Evolutionary conservation across 345 rosid genomes (phyloP), one percentile per base, ranked within the genome.

Genomic region (Salix viminalis): DNA sequence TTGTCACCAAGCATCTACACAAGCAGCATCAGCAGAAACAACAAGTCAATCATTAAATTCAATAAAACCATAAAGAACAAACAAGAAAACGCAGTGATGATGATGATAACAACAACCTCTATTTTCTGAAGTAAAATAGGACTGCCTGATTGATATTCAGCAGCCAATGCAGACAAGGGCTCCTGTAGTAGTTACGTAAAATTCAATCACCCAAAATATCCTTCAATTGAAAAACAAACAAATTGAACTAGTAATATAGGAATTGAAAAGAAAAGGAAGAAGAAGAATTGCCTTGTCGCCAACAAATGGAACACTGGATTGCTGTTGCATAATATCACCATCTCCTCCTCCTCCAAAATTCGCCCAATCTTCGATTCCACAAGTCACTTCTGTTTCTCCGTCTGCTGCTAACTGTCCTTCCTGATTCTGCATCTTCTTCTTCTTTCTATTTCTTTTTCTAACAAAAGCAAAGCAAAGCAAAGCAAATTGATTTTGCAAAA

Each of bases 41-140:
- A 4, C 66, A 34, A 37, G 41, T 32, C 72, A 41, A 21, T 62
- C 23, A 42, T 6, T 67, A 21, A 44, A 67, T 32, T 37, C 26
- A 67, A 37, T 48, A 67, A 16, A 67, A 10, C 26, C 4, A 36
- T 26, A 19, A 54, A 64, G 50, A 23, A 28, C 7, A 64, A 70
- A 64, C 30, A 79, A 71, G 11, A 56, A 67, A 67, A 23, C 69
- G 9, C 19, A 69, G 30, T 2, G 42, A 39, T 26, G 30, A 71
- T 9, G 50, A 28, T 72, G 26, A 23, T 32, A 60, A 6, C 3
- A 24, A 65, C 41, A 13, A 93, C 99, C 99, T 92, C 93, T 9
- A 96, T 96, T 86, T 96, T 96, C 89, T 93, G 92, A 56, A 92
- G 86, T 86, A 96, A 84, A 70, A 96, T 93, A 71, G 92, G 90